These are phyloP conservation scores for Paramyrothecium sp. DNA, from an alignment of 2,329 filamentous ascomycete species.

Conservation along the genomic window DNA sequence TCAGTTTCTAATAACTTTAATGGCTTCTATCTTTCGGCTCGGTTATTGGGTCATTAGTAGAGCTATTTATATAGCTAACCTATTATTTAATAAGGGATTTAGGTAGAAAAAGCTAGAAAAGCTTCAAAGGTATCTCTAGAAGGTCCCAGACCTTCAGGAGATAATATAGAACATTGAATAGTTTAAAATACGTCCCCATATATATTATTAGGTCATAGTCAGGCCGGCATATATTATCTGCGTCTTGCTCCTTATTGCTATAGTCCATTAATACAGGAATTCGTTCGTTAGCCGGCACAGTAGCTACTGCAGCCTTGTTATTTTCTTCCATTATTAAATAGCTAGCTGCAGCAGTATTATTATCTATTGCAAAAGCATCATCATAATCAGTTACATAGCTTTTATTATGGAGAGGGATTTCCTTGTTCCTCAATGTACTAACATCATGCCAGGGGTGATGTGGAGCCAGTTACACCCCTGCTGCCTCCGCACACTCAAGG, in stretches of 20 bases:
- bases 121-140: neutral
- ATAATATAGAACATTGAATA: neutral
- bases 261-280: neutral
- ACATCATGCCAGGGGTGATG: no score
- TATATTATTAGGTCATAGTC: neutral
- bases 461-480: no score
- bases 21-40: neutral
- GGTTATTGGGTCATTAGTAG: neutral
- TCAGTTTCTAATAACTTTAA: neutral
- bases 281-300: neutral
- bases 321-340: neutral
- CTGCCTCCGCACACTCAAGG: no score
- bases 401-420: neutral
- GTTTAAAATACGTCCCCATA: neutral
- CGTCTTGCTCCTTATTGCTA: neutral
- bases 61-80: neutral
- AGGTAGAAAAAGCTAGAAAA: neutral
- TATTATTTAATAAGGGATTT: neutral
- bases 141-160: neutral
- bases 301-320: neutral
- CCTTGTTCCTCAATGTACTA: no score
- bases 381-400: neutral
- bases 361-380: neutral
- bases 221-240: neutral
- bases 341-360: neutral